Evolutionary conservation across 2,329 filamentous ascomycete species (phyloP).

Genomic region (Cryoendolithus antarcticus): DNA sequence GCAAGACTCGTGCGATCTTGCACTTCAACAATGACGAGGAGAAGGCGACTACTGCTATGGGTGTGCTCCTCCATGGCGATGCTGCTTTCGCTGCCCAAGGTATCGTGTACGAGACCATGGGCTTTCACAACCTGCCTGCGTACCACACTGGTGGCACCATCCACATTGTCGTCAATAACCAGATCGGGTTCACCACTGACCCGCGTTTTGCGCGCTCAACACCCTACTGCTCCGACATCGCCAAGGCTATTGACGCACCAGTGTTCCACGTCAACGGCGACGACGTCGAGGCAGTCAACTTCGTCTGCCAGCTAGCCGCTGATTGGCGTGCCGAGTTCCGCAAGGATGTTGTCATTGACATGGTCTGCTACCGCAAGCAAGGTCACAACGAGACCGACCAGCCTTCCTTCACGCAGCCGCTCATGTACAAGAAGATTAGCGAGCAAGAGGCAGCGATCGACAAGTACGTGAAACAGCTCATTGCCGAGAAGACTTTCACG

Average conservation of each 20-base stretch:
- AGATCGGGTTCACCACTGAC: slow-evolving; percentile 99
- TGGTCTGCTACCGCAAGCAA: slow-evolving; percentile 98
- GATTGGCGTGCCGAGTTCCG: slow-evolving; percentile 99
- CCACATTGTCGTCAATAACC: slow-evolving; percentile 97
- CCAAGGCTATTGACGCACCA: slow-evolving; percentile 95
- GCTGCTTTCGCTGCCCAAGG: slow-evolving; percentile 94
- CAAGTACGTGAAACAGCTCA: slow-evolving; percentile 81
- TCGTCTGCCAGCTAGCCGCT: slow-evolving; percentile 89
- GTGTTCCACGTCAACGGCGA: slow-evolving; percentile 99
- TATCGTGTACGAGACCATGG: slow-evolving; percentile 96
- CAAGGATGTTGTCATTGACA: slow-evolving; percentile 93
- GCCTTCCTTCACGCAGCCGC: slow-evolving; percentile 96
- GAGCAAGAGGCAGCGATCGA: slow-evolving; percentile 75
- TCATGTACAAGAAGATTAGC: slow-evolving; percentile 98
- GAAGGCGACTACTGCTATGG: slow-evolving; percentile 81
- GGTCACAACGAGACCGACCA: slow-evolving; percentile 99
- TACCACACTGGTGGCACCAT: slow-evolving; percentile 97
- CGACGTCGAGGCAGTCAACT: slow-evolving; percentile 96
- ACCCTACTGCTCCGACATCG: slow-evolving; percentile 97
- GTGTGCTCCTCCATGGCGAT: slow-evolving; percentile 90
- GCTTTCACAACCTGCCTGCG: slow-evolving; percentile 87
- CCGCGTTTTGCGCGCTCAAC: slow-evolving; percentile 95
- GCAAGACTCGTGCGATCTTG: slow-evolving; percentile 94
- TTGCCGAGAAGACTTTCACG: slow-evolving; percentile 87
- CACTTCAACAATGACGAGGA: slow-evolving; percentile 98